phyloP scores from a whole-genome alignment of 345 rosid species.

The Adansonia digitata region DNA sequence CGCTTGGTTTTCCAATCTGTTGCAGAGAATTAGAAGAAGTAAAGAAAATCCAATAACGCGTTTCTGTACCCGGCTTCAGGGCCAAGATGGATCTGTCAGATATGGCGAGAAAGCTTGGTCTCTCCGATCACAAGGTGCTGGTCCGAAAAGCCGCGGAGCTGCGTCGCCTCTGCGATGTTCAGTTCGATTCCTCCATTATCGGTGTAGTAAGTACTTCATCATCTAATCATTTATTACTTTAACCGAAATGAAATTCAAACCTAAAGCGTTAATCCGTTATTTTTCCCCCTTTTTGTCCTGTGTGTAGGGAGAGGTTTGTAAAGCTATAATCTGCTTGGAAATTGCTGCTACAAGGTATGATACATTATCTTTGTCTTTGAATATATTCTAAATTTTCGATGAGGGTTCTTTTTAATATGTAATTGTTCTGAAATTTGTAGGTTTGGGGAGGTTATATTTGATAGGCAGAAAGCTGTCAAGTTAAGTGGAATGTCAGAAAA shows the following conservation, averaged over 20 bases:
- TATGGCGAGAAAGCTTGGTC: slow-evolving; percentile 66
- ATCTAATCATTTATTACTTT: background rate
- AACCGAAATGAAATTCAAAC: background rate
- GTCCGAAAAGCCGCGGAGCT: slow-evolving; percentile 91
- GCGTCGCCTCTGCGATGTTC: slow-evolving; percentile 91
- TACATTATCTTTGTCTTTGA: background rate
- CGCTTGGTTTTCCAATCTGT: background rate
- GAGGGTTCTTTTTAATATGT: background rate
- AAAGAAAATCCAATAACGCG: background rate
- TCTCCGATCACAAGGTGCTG: slow-evolving; percentile 55
- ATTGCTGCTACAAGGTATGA: slow-evolving; percentile 71
- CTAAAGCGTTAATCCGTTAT: background rate
- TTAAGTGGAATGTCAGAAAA: slow-evolving; percentile 91
- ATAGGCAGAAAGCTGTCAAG: slow-evolving; percentile 60
- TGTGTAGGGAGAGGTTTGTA: slow-evolving; percentile 82
- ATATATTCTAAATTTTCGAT: background rate
- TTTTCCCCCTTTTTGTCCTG: background rate
- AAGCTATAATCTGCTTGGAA: slow-evolving; percentile 85
- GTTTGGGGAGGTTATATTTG: slow-evolving; percentile 56
- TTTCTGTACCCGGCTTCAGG: background rate
- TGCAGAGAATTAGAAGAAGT: background rate
- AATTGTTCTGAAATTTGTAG: slow-evolving; percentile 24
- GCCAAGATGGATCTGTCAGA: slow-evolving; percentile 64
- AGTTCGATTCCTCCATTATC: slow-evolving; percentile 83
- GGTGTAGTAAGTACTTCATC: slow-evolving; percentile 56